Conservation (phyloP, 352 stramenopile species). For the Phytophthora melonis region DNA sequence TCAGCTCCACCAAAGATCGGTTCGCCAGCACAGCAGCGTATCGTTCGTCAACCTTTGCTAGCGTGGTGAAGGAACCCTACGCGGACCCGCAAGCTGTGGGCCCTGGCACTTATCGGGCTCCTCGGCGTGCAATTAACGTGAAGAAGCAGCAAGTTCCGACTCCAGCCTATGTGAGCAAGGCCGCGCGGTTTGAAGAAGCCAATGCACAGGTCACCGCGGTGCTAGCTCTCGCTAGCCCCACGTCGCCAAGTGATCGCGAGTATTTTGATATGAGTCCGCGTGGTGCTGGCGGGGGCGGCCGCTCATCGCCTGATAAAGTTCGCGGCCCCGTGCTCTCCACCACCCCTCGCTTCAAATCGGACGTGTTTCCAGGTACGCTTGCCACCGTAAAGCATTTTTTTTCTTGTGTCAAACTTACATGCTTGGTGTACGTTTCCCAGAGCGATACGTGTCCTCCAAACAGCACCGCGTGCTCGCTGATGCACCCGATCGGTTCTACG, state of each 20-base stretch:
- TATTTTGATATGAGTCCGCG: constrained; percentile 28
- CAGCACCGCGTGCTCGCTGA: constrained; percentile 64
- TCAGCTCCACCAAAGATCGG: constrained; percentile 72
- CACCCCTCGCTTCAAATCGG: constrained; percentile 76
- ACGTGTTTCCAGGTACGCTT: constrained; percentile 61
- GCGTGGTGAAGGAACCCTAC: constrained; percentile 78
- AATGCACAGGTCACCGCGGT: constrained; percentile 62
- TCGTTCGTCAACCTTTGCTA: constrained; percentile 72
- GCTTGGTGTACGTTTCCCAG: constrained; percentile 26
- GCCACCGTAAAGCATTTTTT: background rate
- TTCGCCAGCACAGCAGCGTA: constrained; percentile 76
- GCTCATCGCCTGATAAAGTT: constrained; percentile 43
- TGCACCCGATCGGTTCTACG: constrained; percentile 74
- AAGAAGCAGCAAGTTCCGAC: constrained; percentile 71
- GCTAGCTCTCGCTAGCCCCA: constrained; percentile 35
- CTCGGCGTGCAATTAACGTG: constrained; percentile 65
- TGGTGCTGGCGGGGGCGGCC: constrained; percentile 21
- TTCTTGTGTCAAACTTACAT: background rate
- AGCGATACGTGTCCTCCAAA: constrained; percentile 77
- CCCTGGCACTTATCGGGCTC: constrained; percentile 66
- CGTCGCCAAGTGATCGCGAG: constrained; percentile 19
- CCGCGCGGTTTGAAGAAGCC: constrained; percentile 62
- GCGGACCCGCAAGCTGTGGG: constrained; percentile 65
- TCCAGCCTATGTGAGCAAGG: constrained; percentile 65
- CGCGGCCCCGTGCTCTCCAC: constrained; percentile 65